Evolutionary conservation across 1,284 basidiomycete genomes (phyloP), one percentile per base, ranked within the genome.

Genomic region (Apiotrichum sp.): DNA sequence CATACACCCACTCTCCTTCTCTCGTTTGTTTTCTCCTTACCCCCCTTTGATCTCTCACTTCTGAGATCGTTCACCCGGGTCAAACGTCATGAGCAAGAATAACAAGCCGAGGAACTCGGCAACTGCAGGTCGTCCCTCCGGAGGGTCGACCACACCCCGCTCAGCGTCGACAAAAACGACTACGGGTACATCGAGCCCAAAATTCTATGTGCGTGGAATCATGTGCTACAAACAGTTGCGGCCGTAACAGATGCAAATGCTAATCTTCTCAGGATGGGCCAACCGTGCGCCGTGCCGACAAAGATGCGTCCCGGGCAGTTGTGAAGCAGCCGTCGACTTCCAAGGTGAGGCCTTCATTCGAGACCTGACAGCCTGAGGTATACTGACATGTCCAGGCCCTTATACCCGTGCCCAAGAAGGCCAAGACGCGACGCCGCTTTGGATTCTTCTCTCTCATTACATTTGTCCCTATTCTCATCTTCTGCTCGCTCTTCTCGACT

Each of bases 401-500:
- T 39, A 5, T 14, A 7, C 16, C 4, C 29, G 36, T 38, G 7
- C 38, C 29, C 29, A 43, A 36, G 31, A 45, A 39, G 44, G 4
- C 32, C 9, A 50, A 41, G 29, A 53, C 49, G 52, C 32, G 34
- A 3, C 33, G 44, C 47, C 64, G 66, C 11, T 66, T 62, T 57
- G 56, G 62, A 4, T 48, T 73, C 45, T 46, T 64, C 34, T 67
- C 67, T 16, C 50, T 74, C 40, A 39, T 73, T 55, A 63, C 65
- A n/a, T 65, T 71, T 14, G 39, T 73, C 29, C 73, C 73, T 16
- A 57, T 71, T 58, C 57, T 74, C 47, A 42, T 74, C 42, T 50
- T 66, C 53, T 57, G 69, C 38, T 72, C 71, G 1, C 65, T 73
- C 38, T 64, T 69, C 51, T 74, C 73, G 5, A 71, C 69, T 16